Conservation (phyloP, 257 asterid species). For the Eustoma russellianum region DNA sequence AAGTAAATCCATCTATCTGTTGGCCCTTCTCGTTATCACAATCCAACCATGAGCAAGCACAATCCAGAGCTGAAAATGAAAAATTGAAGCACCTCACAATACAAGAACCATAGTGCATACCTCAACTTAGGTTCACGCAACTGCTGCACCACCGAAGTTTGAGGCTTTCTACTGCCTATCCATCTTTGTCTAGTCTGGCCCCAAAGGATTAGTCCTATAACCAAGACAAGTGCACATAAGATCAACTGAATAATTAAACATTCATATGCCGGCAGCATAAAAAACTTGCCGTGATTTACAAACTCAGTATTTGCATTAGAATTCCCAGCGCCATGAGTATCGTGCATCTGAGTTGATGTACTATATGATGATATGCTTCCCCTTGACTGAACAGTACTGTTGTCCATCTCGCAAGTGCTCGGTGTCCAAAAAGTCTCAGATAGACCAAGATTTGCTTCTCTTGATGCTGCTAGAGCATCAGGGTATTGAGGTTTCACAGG, state of each 20-base stretch:
- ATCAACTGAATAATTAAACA: neutral
- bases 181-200: conserved; percentile 68
- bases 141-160: conserved; percentile 24
- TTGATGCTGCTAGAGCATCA: conserved; percentile 17
- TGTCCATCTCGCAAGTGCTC: conserved; percentile 53
- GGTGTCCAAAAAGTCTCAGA: conserved; percentile 67
- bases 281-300: conserved; percentile 59
- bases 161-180: conserved; percentile 42
- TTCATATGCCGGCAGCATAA: conserved; percentile 1
- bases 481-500: conserved; percentile 29
- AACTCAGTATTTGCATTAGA: conserved; percentile 49
- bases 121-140: conserved; percentile 56
- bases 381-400: conserved; percentile 40
- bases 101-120: conserved; percentile 20
- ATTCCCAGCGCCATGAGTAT: conserved; percentile 38
- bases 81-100: no score
- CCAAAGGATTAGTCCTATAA: conserved; percentile 67
- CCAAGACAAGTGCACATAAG: conserved; percentile 1
- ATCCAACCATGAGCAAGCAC: no score
- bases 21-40: no score
- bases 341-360: conserved; percentile 41
- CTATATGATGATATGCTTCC: conserved; percentile 57
- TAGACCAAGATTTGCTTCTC: conserved; percentile 21
- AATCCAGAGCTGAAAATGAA: no score
- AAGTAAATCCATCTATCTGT: no score